Base-by-base conservation (phyloP, 2,329 filamentous ascomycete genomes). In the Sordariomycetes sp. region DNA sequence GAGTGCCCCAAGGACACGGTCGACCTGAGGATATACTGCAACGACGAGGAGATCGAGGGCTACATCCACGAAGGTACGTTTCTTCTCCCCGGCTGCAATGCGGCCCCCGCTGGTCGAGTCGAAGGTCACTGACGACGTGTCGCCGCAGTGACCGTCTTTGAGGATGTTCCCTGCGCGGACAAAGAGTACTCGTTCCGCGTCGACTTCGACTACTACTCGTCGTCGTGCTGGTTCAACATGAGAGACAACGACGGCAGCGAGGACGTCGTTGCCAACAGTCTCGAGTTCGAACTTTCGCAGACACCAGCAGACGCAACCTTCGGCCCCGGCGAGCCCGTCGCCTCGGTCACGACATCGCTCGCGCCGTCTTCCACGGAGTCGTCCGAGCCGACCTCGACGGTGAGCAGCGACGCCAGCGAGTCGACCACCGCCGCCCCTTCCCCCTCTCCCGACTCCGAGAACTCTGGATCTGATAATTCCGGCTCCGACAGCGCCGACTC, bases 171-270 rank as follows among this genome's bases (percentile, higher is more conserved):
- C 23, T 25, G 23, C 23, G 23, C 23, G 23, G n/a, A 25, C 9
- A 25, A 25, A n/a, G 23, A 25, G n/a, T n/a, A n/a, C n/a, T 25
- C 23, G n/a, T 25, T 35, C 32, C 11, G 18, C 15, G 30, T 42
- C 31, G 25, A 45, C 39, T 39, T 51, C 41, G 40, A 51, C 47
- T 21, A 49, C 40, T 17, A 43, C 34, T 34, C 53, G 34, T 46
- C 57, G 11, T 8, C 23, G 9, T 36, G 34, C 21, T 36, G 34
- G 34, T 36, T 36, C 29, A 36, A 36, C 34, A 17, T 36, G 16
- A 25, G 34, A 28, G 20, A 32, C 16, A 36, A 31, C 21, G 34
- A 36, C 29, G 27, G 29, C 6, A n/a, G n/a, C n/a, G n/a, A n/a
- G n/a, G n/a, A n/a, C n/a, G n/a, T n/a, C n/a, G n/a, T n/a, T n/a